A percentile compares a stretch with the other conserved stretches of the same genome.
Conservation (phyloP, 768 basidiomycete genomes). For the Daedaleopsis nitida region DNA sequence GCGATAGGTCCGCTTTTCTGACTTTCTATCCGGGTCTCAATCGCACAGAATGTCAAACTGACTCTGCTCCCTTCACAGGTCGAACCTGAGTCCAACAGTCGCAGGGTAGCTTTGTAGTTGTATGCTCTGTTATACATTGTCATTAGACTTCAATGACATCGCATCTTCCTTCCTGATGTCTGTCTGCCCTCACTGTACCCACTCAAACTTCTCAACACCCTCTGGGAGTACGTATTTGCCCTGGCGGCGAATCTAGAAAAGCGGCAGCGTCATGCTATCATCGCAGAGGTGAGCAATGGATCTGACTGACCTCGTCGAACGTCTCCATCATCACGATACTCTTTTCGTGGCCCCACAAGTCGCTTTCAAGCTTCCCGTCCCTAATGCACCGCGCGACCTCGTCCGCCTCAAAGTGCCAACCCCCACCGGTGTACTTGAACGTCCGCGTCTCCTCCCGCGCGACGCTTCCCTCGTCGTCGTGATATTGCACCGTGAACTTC, state of each 20-base stretch:
- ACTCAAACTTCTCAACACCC: slow-evolving; percentile 51
- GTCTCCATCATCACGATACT: slow-evolving; percentile 80
- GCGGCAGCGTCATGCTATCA: slow-evolving; percentile 3
- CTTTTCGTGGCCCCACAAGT: slow-evolving; percentile 76
- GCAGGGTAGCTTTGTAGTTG: neutral
- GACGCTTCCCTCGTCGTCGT: slow-evolving; percentile 47
- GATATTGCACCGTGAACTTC: slow-evolving; percentile 65
- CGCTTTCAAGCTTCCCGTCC: slow-evolving; percentile 74
- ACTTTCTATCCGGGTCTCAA: slow-evolving; percentile 16
- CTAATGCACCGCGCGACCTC: slow-evolving; percentile 80
- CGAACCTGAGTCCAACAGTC: no score
- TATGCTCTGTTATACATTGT: neutral
- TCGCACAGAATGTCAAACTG: no score
- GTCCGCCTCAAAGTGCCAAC: slow-evolving; percentile 88
- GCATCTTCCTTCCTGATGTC: neutral
- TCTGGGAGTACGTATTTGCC: slow-evolving; percentile 65
- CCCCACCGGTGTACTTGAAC: slow-evolving; percentile 64
- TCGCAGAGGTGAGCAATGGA: neutral
- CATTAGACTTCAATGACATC: neutral
- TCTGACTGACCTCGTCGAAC: slow-evolving; percentile 73
- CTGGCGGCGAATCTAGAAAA: slow-evolving; percentile 60
- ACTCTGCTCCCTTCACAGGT: no score
- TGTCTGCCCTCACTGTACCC: slow-evolving; percentile 10
- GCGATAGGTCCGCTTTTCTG: slow-evolving; percentile 51
- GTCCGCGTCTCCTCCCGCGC: slow-evolving; percentile 58